Conservation (phyloP, 163 green algal species). For the Prototheca cutis region DNA sequence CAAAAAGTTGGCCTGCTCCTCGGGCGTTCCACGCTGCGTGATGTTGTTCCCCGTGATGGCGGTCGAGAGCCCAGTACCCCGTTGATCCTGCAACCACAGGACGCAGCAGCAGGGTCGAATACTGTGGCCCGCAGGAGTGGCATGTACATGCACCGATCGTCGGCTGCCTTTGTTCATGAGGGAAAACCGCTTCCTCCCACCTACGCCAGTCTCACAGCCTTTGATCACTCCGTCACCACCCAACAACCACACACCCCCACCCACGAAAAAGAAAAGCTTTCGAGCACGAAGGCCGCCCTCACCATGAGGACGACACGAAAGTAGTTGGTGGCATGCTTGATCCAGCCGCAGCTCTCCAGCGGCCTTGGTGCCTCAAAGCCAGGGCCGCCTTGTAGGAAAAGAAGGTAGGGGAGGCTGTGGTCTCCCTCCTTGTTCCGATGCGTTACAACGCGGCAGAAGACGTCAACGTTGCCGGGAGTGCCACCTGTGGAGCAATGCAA, state of each 20-base stretch:
- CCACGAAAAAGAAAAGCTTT: no score
- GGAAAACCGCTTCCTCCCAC: no score
- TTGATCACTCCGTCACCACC: no score
- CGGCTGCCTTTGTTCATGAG: no score
- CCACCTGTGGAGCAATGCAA: no score
- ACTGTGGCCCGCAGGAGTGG: no score
- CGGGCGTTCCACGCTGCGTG: constrained; percentile 25
- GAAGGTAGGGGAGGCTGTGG: constrained; percentile 50
- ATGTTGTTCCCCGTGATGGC: constrained; percentile 59
- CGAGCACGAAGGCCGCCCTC: no score
- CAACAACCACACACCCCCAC: no score
- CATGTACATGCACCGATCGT: no score
- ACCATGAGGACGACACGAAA: constrained; percentile 77
- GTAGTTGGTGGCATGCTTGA: constrained; percentile 58
- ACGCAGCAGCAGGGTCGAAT: no score
- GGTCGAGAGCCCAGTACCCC: constrained; percentile 70
- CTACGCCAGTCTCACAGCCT: not conserved
- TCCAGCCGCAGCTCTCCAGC: constrained; percentile 66
- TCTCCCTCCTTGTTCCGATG: constrained; percentile 22
- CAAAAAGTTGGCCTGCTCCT: constrained; percentile 73
- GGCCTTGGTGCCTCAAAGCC: constrained; percentile 74
- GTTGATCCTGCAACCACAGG: constrained; percentile 85
- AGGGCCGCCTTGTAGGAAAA: constrained; percentile 85
- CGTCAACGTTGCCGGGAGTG: constrained; percentile 24
- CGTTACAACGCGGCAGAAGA: constrained; percentile 60